Percentiles rank a stretch among this genome's conserved stretches.
These are phyloP conservation scores for Aspergillus ibericus DNA, from an alignment of 2,329 filamentous ascomycete species.

Conservation along the genomic window DNA sequence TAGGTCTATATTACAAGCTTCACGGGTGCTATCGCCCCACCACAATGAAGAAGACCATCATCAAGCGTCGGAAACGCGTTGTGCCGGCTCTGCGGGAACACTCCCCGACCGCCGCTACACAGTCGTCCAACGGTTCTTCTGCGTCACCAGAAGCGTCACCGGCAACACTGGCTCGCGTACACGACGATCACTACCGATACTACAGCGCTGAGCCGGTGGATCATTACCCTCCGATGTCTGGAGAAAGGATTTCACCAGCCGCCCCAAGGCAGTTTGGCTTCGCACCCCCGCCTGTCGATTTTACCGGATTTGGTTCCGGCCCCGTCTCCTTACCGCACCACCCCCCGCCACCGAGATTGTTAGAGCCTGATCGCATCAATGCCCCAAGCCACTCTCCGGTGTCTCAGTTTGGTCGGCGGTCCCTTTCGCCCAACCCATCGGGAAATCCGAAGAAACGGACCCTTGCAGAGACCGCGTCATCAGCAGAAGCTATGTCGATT, in stretches of 20 bases:
- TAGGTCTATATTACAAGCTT: slow-evolving; percentile 93
- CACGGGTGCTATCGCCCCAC: slow-evolving; percentile 90
- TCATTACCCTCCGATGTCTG: slow-evolving; percentile 47
- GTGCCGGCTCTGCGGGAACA: slow-evolving; percentile 69
- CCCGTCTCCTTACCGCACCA: slow-evolving; percentile 34
- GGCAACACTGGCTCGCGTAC: slow-evolving; percentile 29
- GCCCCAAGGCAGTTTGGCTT: slow-evolving; percentile 34
- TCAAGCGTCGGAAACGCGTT: slow-evolving; percentile 92
- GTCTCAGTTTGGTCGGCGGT: slow-evolving; percentile 33
- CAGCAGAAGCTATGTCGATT: slow-evolving; percentile 27
- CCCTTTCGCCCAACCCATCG: slow-evolving; percentile 32
- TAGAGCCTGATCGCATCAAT: slow-evolving; percentile 33
- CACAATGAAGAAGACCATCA: slow-evolving; percentile 98
- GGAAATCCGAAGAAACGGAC: slow-evolving; percentile 38
- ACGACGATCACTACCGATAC: slow-evolving; percentile 37
- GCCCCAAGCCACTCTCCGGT: slow-evolving; percentile 26
- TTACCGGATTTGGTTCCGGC: slow-evolving; percentile 47
- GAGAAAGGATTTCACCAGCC: slow-evolving; percentile 42
- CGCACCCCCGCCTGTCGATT: slow-evolving; percentile 51
- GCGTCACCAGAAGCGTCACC: slow-evolving; percentile 43
- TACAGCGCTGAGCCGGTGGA: slow-evolving; percentile 35
- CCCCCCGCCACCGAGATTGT: slow-evolving; percentile 29
- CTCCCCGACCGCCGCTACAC: slow-evolving; percentile 42
- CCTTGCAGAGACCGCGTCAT: slow-evolving; percentile 33
- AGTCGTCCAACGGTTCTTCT: slow-evolving; percentile 46